phyloP scores from a whole-genome alignment of 1,284 basidiomycete genomes.

The Ustilago crameri region DNA sequence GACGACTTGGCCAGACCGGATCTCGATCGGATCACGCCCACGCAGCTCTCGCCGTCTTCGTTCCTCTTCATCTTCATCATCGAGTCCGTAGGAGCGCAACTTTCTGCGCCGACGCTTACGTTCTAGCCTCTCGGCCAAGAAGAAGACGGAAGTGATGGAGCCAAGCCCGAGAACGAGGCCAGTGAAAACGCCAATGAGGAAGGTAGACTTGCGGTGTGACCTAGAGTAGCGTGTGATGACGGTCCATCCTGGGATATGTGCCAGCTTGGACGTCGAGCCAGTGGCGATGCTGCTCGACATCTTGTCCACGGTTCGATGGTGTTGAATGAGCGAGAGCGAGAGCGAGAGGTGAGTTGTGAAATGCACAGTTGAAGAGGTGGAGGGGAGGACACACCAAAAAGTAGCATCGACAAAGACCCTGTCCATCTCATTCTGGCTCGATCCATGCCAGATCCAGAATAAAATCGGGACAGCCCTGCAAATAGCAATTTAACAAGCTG shows the following conservation, averaged over 20 bases:
- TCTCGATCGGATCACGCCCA: conserved; percentile 38
- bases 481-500: too few species aligned
- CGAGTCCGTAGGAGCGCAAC: conserved; percentile 31
- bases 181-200: conserved; percentile 56
- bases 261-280: conserved; percentile 24
- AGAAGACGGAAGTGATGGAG: conserved; percentile 57
- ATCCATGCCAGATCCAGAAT: too few species aligned
- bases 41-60: conserved; percentile 30
- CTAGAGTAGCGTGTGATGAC: conserved; percentile 34
- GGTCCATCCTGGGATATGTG: conserved; percentile 43
- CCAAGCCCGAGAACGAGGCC: conserved; percentile 59
- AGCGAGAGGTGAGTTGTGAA: too few species aligned
- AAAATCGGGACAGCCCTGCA: too few species aligned
- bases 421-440: too few species aligned
- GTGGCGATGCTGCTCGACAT: conserved; percentile 25
- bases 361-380: too few species aligned
- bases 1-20: conserved; percentile 54
- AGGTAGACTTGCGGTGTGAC: conserved; percentile 49
- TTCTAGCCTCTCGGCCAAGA: conserved; percentile 49
- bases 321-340: too few species aligned
- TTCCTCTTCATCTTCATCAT: conserved; percentile 45
- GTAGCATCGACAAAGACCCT: too few species aligned
- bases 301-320: background rate
- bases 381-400: too few species aligned
- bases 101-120: conserved; percentile 31